phyloP scores from a whole-genome alignment of 352 stramenopile species.

The Phytophthora gonapodyides region DNA sequence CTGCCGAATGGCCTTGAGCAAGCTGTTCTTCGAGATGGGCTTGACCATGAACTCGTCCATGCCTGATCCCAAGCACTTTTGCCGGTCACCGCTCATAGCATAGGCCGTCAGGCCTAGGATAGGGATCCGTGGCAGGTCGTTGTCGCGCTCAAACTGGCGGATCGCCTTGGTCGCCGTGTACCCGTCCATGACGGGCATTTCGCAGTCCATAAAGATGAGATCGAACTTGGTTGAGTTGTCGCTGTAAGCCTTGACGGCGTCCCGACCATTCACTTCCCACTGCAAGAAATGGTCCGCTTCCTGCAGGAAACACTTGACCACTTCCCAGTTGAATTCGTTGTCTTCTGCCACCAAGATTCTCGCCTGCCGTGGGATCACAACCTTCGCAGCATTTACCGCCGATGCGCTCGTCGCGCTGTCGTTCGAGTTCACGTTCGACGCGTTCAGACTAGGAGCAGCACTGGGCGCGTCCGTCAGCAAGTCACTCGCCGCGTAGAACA shows the following conservation, averaged over 20 bases:
- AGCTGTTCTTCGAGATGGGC: constrained; percentile 68
- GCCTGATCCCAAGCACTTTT: constrained; percentile 67
- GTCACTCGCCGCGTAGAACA: constrained; percentile 57
- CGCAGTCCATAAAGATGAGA: constrained; percentile 82
- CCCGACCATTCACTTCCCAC: constrained; percentile 72
- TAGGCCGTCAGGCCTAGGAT: constrained; percentile 72
- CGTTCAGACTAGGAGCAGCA: constrained; percentile 20
- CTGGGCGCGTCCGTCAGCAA: constrained; percentile 41
- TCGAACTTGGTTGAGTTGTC: constrained; percentile 57
- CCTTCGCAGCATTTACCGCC: constrained; percentile 30
- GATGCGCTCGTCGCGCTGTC: constrained; percentile 47
- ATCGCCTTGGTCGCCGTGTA: constrained; percentile 71
- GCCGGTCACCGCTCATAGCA: constrained; percentile 75
- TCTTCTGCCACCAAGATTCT: constrained; percentile 77
- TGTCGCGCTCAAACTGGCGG: constrained; percentile 67
- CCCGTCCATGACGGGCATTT: constrained; percentile 85
- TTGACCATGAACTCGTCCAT: constrained; percentile 88
- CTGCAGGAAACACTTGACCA: constrained; percentile 77
- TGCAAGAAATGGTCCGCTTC: constrained; percentile 71
- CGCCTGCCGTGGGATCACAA: constrained; percentile 53
- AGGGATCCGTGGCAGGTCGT: constrained; percentile 63
- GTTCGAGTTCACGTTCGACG: constrained; percentile 46
- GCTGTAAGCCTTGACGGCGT: constrained; percentile 68
- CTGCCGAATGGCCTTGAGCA: constrained; percentile 66
- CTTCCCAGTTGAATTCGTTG: constrained; percentile 84